These are phyloP conservation scores for Gastroboletus turbinatus DNA, from an alignment of 1,284 basidiomycete species.

Conservation along the genomic window DNA sequence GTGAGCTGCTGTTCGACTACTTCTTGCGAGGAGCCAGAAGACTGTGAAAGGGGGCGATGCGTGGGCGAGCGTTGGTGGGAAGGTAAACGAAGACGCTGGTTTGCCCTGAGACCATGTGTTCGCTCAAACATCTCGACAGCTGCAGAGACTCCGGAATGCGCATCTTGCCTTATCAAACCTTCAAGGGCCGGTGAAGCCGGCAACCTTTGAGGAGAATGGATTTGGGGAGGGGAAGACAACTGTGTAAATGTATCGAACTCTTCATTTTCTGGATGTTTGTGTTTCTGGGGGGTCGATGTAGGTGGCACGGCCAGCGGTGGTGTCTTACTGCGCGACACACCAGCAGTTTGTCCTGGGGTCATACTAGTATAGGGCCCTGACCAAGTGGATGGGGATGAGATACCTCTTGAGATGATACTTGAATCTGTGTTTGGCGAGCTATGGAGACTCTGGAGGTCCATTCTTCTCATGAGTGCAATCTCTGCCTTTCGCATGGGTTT, in stretches of 20 bases:
- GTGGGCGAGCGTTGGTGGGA: slow-evolving; percentile 10
- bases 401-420: slow-evolving; percentile 21
- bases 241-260: slow-evolving; percentile 16
- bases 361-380: slow-evolving; percentile 5
- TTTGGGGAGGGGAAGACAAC: slow-evolving; percentile 35
- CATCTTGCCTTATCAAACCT: slow-evolving; percentile 11
- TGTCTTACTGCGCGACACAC: not conserved
- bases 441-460: slow-evolving; percentile 38
- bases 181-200: slow-evolving; percentile 38
- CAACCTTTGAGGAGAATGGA: slow-evolving; percentile 6
- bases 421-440: slow-evolving; percentile 24
- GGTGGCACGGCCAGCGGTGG: not conserved
- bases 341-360: slow-evolving; percentile 10
- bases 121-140: slow-evolving; percentile 24
- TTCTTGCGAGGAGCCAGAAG: slow-evolving; percentile 33
- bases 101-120: slow-evolving; percentile 5
- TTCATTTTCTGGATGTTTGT: not conserved
- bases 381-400: not conserved
- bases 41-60: slow-evolving; percentile 13
- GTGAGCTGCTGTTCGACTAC: slow-evolving; percentile 33
- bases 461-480: slow-evolving; percentile 31
- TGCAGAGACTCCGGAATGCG: slow-evolving; percentile 8
- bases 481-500: slow-evolving; percentile 35
- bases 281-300: not conserved
- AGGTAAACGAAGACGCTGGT: slow-evolving; percentile 1